These are phyloP conservation scores for Clarireedia hainanense DNA, from an alignment of 2,329 filamentous ascomycete species.

Conservation along the genomic window DNA sequence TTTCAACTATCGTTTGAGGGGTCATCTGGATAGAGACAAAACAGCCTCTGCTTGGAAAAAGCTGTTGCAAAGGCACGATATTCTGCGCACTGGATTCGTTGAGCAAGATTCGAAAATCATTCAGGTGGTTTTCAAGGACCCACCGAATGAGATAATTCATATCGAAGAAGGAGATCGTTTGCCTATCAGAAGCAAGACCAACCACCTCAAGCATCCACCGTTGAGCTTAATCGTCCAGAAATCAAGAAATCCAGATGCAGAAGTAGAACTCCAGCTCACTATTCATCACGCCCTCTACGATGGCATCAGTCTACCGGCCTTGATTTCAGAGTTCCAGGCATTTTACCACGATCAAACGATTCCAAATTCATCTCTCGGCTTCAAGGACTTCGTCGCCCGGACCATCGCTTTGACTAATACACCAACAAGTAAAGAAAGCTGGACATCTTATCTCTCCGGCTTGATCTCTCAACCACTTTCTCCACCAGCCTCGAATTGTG, in stretches of 20 bases:
- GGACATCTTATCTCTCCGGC: slow-evolving; percentile 32
- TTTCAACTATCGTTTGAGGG: slow-evolving; percentile 50
- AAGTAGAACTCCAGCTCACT: slow-evolving; percentile 36
- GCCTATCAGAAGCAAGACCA: neutral
- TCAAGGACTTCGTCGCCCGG: slow-evolving; percentile 31
- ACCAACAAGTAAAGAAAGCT: slow-evolving; percentile 33
- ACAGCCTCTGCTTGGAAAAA: slow-evolving; percentile 54
- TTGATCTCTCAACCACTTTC: slow-evolving; percentile 1
- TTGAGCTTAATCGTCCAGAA: slow-evolving; percentile 20
- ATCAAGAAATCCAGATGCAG: neutral
- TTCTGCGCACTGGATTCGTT: slow-evolving; percentile 61
- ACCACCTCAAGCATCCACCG: slow-evolving; percentile 18
- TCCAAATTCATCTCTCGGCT: slow-evolving; percentile 6
- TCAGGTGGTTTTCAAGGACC: slow-evolving; percentile 50
- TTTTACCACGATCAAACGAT: slow-evolving; percentile 30
- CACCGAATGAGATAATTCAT: slow-evolving; percentile 28
- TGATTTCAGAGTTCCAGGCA: slow-evolving; percentile 48
- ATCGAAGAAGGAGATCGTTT: slow-evolving; percentile 13
- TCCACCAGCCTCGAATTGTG: too few species aligned
- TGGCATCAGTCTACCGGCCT: slow-evolving; percentile 62
- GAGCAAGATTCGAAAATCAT: slow-evolving; percentile 45
- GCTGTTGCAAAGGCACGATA: slow-evolving; percentile 47
- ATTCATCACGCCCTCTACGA: slow-evolving; percentile 90
- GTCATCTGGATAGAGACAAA: slow-evolving; percentile 29
- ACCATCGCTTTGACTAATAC: slow-evolving; percentile 30